Evolutionary conservation across 169 alveolate genomes (phyloP), one percentile per base, ranked within the genome.

Genomic region (Eimeria brunetti): DNA sequence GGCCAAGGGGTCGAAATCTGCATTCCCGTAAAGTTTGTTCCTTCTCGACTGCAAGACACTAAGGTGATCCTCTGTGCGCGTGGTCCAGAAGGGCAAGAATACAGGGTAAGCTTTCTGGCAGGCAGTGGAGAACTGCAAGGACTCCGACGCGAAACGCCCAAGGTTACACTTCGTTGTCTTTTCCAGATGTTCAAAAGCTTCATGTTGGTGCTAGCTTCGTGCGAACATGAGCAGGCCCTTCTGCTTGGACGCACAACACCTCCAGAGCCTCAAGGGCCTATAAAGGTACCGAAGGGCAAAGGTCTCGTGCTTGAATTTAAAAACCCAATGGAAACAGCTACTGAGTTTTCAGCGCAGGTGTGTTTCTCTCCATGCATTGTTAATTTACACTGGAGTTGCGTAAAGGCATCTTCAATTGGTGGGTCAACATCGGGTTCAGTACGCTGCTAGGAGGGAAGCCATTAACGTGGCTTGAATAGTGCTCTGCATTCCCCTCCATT

Each of bases 251-350:
- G 91, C 36, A 88, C 95, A 20, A 95, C 91, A 67, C 94, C 97
- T 16, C 97, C 97, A 12, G 97, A 96, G 78, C 92, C 97, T 1
- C 97, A 96, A 69, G 97, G 97, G 1, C 97, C 97, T 0, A 73
- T 95, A 30, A 89, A 69, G n/a, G 88, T 85, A 46, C 89, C 94
- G 9, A 94, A 85, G 75, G 96, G 96, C 22, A 95, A 95, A 91
- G 90, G 96, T 27, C 64, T 83, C 38, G 30, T 51, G 18, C 36
- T 91, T 38, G 95, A 78, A 49, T 86, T 85, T 91, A 69, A 58
- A 71, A 91, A 88, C 83, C 96, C 94, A 27, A 30, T 88, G 75
- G 96, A 85, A 41, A n/a, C 91, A 20, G 62, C 94, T 22, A 76
- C 76, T 33, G 96, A 94, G 44, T 94, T 86, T 60, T 41, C 94